Conservation (phyloP, 306 rosid genomes). For the Nissolia schottii region DNA sequence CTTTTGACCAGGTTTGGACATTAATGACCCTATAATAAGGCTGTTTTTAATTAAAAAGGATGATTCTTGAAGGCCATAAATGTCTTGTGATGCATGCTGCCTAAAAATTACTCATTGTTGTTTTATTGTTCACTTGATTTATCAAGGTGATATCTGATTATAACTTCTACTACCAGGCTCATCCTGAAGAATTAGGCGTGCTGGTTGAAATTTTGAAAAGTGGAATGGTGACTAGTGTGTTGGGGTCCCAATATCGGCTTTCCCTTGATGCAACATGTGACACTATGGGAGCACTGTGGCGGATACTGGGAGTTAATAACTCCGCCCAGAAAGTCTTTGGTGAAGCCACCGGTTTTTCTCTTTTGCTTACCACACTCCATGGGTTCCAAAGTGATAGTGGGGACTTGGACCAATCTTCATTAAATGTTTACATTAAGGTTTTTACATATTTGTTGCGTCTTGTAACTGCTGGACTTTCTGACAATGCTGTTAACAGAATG, state of each 20-base stretch:
- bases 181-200: conserved; percentile 87
- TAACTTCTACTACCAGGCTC: conserved; percentile 57
- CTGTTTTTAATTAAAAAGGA: neutral
- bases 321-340: conserved; percentile 88
- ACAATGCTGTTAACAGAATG: conserved; percentile 73
- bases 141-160: conserved; percentile 17
- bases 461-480: conserved; percentile 78
- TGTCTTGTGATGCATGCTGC: conserved; percentile 10
- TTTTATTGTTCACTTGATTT: conserved; percentile 25
- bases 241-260: conserved; percentile 81
- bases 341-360: conserved; percentile 97
- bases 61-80: neutral
- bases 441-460: conserved; percentile 71
- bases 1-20: conserved; percentile 7
- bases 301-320: conserved; percentile 75
- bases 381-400: conserved; percentile 81
- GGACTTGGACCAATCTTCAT: conserved; percentile 48
- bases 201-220: conserved; percentile 91
- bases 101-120: conserved; percentile 8
- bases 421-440: conserved; percentile 55
- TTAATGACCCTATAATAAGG: neutral
- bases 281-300: conserved; percentile 89
- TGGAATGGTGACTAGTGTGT: conserved; percentile 86
- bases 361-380: conserved; percentile 91
- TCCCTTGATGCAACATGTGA: conserved; percentile 90